A percentile compares a stretch with the other conserved stretches of the same genome.
phyloP scores from a whole-genome alignment of 805 yeast species.

The Wilhelminamyces savonicus region DNA sequence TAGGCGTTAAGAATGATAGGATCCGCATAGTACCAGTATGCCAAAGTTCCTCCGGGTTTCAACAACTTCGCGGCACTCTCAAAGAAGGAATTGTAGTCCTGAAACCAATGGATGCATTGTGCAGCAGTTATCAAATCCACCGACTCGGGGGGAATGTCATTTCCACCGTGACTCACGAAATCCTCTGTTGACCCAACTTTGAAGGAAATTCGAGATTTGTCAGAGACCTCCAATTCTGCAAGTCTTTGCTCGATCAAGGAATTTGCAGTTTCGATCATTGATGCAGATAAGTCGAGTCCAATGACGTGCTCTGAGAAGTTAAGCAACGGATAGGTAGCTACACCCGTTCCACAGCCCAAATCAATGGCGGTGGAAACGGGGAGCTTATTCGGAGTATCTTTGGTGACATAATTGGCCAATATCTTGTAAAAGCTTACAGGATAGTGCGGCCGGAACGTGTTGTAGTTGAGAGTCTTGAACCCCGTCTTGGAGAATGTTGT shows the following conservation, averaged over 20 bases:
- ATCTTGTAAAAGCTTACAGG: conserved; percentile 31
- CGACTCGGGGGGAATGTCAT: conserved; percentile 9
- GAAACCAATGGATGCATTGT: conserved; percentile 14
- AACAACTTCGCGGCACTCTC: conserved; percentile 6
- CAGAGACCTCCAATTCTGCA: conserved; percentile 17
- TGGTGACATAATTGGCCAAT: conserved; percentile 18
- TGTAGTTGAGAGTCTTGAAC: conserved; percentile 27
- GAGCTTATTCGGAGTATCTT: conserved; percentile 2
- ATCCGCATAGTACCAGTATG: conserved; percentile 14
- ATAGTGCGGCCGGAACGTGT: conserved; percentile 37
- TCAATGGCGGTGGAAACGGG: conserved; percentile 23
- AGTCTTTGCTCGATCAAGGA: conserved; percentile 17
- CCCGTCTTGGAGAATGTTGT: conserved; percentile 26
- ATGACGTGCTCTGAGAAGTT: conserved; percentile 29
- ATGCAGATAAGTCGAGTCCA: conserved; percentile 42
- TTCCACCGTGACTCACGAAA: conserved; percentile 9
- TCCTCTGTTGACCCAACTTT: conserved; percentile 27
- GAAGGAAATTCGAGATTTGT: conserved; percentile 22
- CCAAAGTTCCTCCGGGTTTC: conserved; percentile 11
- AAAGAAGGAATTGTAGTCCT: conserved; percentile 9
- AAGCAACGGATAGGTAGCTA: conserved; percentile 41
- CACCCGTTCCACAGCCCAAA: conserved; percentile 53
- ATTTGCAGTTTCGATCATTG: conserved; percentile 42
- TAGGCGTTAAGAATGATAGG: conserved; percentile 26
- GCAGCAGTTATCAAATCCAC: conserved; percentile 13